A percentile compares a stretch with the other conserved stretches of the same genome.
Evolutionary conservation across 1,284 basidiomycete species (phyloP).

Genomic region (Vanrija sp.): DNA sequence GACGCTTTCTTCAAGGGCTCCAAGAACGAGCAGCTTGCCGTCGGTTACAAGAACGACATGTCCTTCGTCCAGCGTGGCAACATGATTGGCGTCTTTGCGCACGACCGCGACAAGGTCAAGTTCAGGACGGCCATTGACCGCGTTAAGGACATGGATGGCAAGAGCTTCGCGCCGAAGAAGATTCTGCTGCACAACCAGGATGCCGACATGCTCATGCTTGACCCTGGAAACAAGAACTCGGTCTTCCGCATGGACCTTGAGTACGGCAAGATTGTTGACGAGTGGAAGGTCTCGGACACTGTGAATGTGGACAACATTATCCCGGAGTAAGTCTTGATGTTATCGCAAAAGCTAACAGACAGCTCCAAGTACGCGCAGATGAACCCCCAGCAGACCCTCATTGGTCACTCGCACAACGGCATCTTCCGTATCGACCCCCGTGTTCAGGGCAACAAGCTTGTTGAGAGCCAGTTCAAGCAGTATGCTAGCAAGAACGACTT

Average conservation of each 20-base stretch:
- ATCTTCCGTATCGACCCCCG: constrained; percentile 98
- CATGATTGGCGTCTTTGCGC: constrained; percentile 96
- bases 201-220: constrained; percentile 89
- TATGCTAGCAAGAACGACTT: constrained; percentile 95
- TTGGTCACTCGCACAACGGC: constrained; percentile 83
- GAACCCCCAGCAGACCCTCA: constrained; percentile 85
- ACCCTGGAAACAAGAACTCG: constrained; percentile 75
- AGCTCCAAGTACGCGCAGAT: constrained; percentile 89
- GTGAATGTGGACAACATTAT: constrained; percentile 83
- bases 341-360: background rate
- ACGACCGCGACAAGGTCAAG: constrained; percentile 73
- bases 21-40: constrained; percentile 86
- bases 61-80: constrained; percentile 94
- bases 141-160: constrained; percentile 74
- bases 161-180: constrained; percentile 82
- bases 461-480: constrained; percentile 93
- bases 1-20: constrained; percentile 50
- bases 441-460: constrained; percentile 81
- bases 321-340: constrained; percentile 57
- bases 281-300: constrained; percentile 94
- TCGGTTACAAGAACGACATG: constrained; percentile 93
- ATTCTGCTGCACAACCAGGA: constrained; percentile 99
- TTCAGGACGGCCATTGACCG: constrained; percentile 87
- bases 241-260: constrained; percentile 92
- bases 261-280: constrained; percentile 94